Base-by-base conservation (phyloP, 176 grass and related monocot genomes). In the Eragrostis curvula region DNA sequence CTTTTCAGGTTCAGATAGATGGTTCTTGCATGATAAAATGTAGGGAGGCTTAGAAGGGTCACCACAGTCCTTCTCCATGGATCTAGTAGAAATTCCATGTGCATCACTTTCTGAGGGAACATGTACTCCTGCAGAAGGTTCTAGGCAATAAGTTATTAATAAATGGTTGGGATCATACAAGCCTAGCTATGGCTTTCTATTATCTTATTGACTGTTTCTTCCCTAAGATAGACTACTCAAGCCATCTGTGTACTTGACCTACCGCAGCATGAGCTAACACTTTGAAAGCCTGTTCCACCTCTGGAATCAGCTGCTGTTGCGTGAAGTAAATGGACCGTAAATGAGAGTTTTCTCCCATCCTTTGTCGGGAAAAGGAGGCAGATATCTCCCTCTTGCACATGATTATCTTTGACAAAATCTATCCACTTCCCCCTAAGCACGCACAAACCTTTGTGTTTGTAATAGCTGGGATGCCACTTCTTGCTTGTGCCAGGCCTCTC, bases 401-500 rank as follows among this genome's bases (percentile, higher is more conserved):
- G 68, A 53, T 69, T 93, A 5, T 87, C 84, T 0, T 7, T 11
- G 3, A 89, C 81, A 78, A 93, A 93, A 9, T 41, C 30, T 36
- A 72, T 49, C 91, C 87, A 93, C 40, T 74, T 1, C 23, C 82
- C 82, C 67, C 7, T 21, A 62, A 87, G 62, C n/a, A 56, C 21
- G 18, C 21, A 8, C 52, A 56, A 18, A 21, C 52, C 21, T 52
- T 4, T 17, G 8, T 21, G 5, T 20, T 21, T 9, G 20, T 9
- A 56, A 6, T 21, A 56, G 7, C 21, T 56, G 18, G 20, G 17
- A 56, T 18, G 52, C 52, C 52, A 56, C 52, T 56, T n/a, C 52
- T 56, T 56, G 52, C 52, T 56, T 21, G 7, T 9, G 52, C 52
- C 52, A 7, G 52, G 52, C 52, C 18, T 56, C 52, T 56, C 5